Evolutionary conservation across 2,329 filamentous ascomycete genomes (phyloP).

Genomic region (Metarhizium brunneum): DNA sequence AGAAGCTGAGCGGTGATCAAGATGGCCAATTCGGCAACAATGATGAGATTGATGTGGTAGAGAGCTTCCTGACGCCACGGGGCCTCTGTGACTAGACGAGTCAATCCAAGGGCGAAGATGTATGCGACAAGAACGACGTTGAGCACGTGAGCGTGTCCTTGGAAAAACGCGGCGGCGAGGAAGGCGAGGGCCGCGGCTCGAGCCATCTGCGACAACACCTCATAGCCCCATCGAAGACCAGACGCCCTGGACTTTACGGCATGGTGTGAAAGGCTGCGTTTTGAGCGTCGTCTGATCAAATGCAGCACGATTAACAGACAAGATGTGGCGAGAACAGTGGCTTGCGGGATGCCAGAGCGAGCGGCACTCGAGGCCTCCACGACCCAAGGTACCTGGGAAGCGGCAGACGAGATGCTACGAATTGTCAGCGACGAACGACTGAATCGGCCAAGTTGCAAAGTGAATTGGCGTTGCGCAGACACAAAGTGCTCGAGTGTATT

Average conservation of each 20-base stretch:
- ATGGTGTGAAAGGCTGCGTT: conserved; percentile 4
- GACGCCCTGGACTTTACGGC: conserved; percentile 24
- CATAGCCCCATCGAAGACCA: conserved; percentile 30
- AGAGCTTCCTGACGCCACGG: conserved; percentile 37
- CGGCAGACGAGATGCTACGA: background rate
- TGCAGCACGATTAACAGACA: conserved; percentile 24
- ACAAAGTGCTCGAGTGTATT: background rate
- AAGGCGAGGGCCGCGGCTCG: conserved; percentile 31
- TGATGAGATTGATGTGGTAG: conserved; percentile 39
- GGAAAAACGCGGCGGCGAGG: conserved; percentile 24
- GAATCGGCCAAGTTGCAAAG: background rate
- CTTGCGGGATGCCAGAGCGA: conserved; percentile 31
- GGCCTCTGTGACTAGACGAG: conserved; percentile 29
- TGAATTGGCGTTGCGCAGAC: background rate
- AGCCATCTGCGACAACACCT: conserved; percentile 31
- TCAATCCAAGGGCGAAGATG: conserved; percentile 32
- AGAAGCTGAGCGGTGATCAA: conserved; percentile 28
- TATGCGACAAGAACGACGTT: conserved; percentile 29
- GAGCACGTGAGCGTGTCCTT: conserved; percentile 24
- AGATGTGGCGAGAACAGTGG: conserved; percentile 26
- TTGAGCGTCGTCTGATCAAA: conserved; percentile 22
- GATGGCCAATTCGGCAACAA: conserved; percentile 26
- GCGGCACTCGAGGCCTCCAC: conserved; percentile 27
- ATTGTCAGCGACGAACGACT: background rate
- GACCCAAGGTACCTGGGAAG: conserved; percentile 27